phyloP scores from a whole-genome alignment of 148 eudicot species.

The Euryodendron excelsum region DNA sequence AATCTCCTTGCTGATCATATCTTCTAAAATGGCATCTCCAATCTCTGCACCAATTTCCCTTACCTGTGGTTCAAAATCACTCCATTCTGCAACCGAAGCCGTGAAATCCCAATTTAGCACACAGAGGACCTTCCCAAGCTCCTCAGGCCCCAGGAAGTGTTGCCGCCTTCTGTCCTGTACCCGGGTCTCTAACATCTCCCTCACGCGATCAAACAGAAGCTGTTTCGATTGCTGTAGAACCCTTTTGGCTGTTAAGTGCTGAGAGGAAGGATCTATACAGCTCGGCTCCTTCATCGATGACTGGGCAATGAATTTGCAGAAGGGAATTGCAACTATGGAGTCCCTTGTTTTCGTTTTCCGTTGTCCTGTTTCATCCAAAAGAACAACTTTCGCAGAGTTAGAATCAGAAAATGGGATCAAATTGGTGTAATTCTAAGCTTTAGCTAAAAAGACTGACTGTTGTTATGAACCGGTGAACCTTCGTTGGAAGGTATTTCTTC shows the following conservation, averaged over 20 bases:
- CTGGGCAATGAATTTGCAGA: no score
- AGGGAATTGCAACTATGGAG: no score
- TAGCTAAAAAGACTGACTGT: no score
- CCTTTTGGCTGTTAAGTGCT: slow-evolving; percentile 12
- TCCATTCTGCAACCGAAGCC: slow-evolving; percentile 30
- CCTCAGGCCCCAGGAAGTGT: slow-evolving; percentile 37
- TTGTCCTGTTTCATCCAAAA: no score
- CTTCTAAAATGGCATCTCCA: slow-evolving; percentile 42
- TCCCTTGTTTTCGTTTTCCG: no score
- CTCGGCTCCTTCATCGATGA: background rate
- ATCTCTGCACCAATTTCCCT: slow-evolving; percentile 33
- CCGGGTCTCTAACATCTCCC: slow-evolving; percentile 42
- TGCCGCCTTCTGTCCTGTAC: slow-evolving; percentile 4
- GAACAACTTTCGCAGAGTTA: background rate
- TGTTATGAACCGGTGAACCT: background rate
- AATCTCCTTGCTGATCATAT: slow-evolving; percentile 34
- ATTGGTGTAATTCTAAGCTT: background rate
- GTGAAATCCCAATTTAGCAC: slow-evolving; percentile 32
- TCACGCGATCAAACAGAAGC: slow-evolving; percentile 50
- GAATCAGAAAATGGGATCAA: background rate
- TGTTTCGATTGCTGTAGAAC: slow-evolving; percentile 39
- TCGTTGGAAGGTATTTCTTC: slow-evolving; percentile 27
- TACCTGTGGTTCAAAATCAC: slow-evolving; percentile 14
- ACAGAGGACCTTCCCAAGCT: slow-evolving; percentile 35
- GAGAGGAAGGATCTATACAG: no score